Base-by-base conservation (phyloP, 75 land plant genomes). In the Isoetes taiwanensis region DNA sequence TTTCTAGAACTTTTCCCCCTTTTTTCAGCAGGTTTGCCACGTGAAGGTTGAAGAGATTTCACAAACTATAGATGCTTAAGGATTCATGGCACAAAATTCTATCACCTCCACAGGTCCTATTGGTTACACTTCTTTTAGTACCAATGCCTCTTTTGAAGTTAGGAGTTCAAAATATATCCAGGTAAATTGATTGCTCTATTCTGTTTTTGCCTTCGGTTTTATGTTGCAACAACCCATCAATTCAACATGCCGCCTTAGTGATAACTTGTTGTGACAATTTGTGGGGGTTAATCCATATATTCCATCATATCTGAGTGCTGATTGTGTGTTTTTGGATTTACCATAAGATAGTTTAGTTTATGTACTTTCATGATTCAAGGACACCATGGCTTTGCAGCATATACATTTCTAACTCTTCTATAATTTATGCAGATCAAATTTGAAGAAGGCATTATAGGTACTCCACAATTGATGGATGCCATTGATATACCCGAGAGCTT, bases 131-230 rank as follows among this genome's bases (percentile, higher is more conserved):
- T 79, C 96, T 1, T 63, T 89, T 28, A 84, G 74, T 50, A 74
- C 91, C 34, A 76, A 75, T 57, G 96, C 96, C 28, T 79, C 79
- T 34, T 89, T 89, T 56, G 96, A 89, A 70, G 75, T 85, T 37
- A 74, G 91, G 30, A 89, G 96, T 28, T 91, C 95, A 41, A 76
- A 85, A 59, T 74, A 91, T 21, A 86, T 89, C 20, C 96, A 89
- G 82, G 96, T 86, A 62, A 17, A 20, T 62, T 6, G 34, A 23
- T 16, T n/a, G n/a, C n/a, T n/a, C n/a, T n/a, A n/a, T n/a, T n/a
- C n/a, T n/a, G n/a, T n/a, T n/a, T n/a, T n/a, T n/a, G n/a, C n/a
- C n/a, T n/a, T n/a, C n/a, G n/a, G n/a, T n/a, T n/a, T n/a, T n/a
- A n/a, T n/a, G n/a, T n/a, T n/a, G n/a, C n/a, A n/a, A n/a, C n/a